Conservation (phyloP, 169 alveolate genomes). For the Perkinsus marinus region DNA sequence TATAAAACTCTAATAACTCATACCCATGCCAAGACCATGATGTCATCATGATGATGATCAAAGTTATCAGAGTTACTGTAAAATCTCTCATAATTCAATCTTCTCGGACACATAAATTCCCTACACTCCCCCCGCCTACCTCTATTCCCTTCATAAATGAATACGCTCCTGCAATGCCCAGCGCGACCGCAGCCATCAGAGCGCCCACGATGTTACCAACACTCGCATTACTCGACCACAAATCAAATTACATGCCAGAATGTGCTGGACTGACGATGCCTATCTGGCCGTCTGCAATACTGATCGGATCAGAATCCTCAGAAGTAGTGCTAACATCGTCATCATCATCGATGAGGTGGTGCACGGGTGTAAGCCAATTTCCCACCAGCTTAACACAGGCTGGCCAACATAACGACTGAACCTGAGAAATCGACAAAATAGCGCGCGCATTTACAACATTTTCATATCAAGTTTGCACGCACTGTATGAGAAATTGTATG, state of each 20-base stretch:
- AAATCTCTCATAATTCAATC: too few relatives aligned
- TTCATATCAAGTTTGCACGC: too few relatives aligned
- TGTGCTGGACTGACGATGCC: neutral
- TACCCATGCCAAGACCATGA: too few relatives aligned
- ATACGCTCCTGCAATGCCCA: neutral
- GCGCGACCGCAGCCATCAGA: constrained; percentile 13
- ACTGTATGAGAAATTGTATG: too few relatives aligned
- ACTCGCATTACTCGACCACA: constrained; percentile 31
- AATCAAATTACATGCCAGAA: constrained; percentile 24
- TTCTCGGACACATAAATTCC: too few relatives aligned
- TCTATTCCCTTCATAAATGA: neutral
- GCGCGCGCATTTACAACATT: too few relatives aligned
- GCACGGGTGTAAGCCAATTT: neutral
- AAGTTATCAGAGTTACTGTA: too few relatives aligned
- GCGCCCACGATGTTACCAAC: constrained; percentile 34
- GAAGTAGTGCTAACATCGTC: neutral
- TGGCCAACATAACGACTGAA: neutral
- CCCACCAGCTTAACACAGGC: neutral
- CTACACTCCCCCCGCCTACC: neutral
- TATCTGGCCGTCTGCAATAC: neutral
- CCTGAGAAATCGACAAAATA: neutral
- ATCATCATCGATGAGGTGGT: neutral
- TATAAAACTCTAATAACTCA: too few relatives aligned
- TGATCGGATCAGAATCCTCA: neutral
- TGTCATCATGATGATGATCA: too few relatives aligned